Evolutionary conservation across 306 rosid genomes (phyloP), one percentile per base, ranked within the genome.

Genomic region (Hippophae tibetana): DNA sequence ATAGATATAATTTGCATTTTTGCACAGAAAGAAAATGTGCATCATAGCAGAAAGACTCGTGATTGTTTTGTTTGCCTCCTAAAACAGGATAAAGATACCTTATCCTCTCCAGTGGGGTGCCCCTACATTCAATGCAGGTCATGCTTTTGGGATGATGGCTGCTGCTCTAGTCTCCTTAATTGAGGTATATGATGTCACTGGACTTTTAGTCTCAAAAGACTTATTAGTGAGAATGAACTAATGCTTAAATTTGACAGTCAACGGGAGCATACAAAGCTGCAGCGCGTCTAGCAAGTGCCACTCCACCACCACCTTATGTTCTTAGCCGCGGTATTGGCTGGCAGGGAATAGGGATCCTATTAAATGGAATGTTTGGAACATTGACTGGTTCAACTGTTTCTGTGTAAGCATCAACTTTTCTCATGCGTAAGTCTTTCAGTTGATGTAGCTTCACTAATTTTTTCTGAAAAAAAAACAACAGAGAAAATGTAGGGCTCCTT

Each of bases 21-120:
- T 31, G 38, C 3, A 4, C 38, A 31, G 38, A 31, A 11, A 14
- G 44, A 8, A 26, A 5, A 25, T 38, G 7, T 48, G 13, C 55
- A 50, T 58, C 12, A 43, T 31, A 31, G 38, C 38, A 31, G 38
- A 31, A 31, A 31, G 5, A 4, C 38, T 31, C 38, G 2, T 31
- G 3, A 4, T 31, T 31, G 38, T 31, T 31, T 31, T 58, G 31
- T 31, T 27, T 27, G 46, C 40, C 42, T 52, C 62, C 8, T 41
- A 13, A 51, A 55, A 43, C 81, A 93, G 99, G 99, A 69, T 93
- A 71, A 93, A 80, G 79, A 79, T 93, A 40, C 99, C 99, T 61
- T 93, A 89, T 63, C 99, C 99, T 79, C 82, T 88, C 69, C 83
- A 93, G 65, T 93, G 99, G 99, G 95, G 97, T 63, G 97, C 94